These are phyloP conservation scores for Globisporangium acanthophoron DNA, from an alignment of 352 stramenopile species.

Conservation along the genomic window DNA sequence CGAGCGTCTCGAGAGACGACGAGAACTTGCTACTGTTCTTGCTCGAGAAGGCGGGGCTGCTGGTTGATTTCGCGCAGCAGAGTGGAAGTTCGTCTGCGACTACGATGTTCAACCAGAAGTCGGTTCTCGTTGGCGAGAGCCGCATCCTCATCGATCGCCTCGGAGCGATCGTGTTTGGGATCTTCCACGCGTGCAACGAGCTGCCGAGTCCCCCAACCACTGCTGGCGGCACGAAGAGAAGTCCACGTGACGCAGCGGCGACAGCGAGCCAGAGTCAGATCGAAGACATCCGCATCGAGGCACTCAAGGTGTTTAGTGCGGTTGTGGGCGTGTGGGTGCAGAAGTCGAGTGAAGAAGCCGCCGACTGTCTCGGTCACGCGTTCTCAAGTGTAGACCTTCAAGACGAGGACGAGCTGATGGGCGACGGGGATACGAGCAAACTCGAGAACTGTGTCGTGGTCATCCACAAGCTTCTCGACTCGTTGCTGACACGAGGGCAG, in stretches of 20 bases:
- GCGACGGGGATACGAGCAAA: conserved; percentile 7
- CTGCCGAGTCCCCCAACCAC: neutral
- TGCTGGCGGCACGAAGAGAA: neutral
- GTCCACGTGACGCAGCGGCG: conserved; percentile 1
- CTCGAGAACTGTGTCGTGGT: conserved; percentile 19
- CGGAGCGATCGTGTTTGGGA: conserved; percentile 13
- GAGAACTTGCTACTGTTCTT: conserved; percentile 18
- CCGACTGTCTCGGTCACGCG: conserved; percentile 14
- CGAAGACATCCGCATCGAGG: conserved; percentile 13
- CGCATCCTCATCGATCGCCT: conserved; percentile 18
- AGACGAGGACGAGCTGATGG: conserved; percentile 17
- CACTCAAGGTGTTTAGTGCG: conserved; percentile 13
- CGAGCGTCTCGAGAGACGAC: conserved; percentile 14
- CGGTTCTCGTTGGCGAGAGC: conserved; percentile 11
- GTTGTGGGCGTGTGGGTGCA: conserved; percentile 19
- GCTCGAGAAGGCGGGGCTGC: conserved; percentile 8
- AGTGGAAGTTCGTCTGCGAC: conserved; percentile 4
- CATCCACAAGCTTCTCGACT: conserved; percentile 21
- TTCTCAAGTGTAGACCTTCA: conserved; percentile 9
- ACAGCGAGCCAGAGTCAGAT: conserved; percentile 3
- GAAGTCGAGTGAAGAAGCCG: conserved; percentile 15
- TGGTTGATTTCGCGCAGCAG: conserved; percentile 14
- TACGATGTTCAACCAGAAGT: conserved; percentile 13
- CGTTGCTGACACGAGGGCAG: conserved; percentile 12
- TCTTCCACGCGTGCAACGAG: conserved; percentile 12